A percentile compares a stretch with the other conserved stretches of the same genome.
Conservation (phyloP, 805 yeast species). For the Diddensiella caesifluorescens region DNA sequence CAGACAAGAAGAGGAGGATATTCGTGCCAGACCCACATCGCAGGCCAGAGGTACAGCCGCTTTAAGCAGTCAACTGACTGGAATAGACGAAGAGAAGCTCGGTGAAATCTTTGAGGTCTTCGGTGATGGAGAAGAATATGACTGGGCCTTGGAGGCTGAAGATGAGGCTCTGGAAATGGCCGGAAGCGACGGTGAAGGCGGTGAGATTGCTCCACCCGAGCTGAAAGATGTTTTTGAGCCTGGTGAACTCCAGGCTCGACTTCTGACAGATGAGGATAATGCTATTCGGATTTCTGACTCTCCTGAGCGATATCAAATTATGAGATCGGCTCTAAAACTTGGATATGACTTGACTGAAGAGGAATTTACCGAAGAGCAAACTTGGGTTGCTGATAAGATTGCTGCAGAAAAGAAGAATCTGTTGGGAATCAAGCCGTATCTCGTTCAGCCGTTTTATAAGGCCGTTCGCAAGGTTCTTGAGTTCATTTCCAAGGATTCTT, state of each 20-base stretch:
- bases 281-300: conserved; percentile 76
- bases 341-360: conserved; percentile 60
- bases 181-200: conserved; percentile 33
- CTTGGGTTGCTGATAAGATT: conserved; percentile 72
- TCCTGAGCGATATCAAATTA: conserved; percentile 86
- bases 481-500: conserved; percentile 68
- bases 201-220: conserved; percentile 43
- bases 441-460: conserved; percentile 42
- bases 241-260: conserved; percentile 81
- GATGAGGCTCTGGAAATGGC: conserved; percentile 43
- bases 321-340: conserved; percentile 60
- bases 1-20: conserved; percentile 47
- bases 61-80: conserved; percentile 30
- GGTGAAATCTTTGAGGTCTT: conserved; percentile 92
- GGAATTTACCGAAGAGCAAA: conserved; percentile 67
- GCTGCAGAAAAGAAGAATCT: conserved; percentile 49
- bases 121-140: conserved; percentile 96
- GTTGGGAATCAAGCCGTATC: conserved; percentile 35
- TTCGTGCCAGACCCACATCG: conserved; percentile 29
- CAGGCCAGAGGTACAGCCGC: conserved; percentile 20
- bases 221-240: conserved; percentile 92
- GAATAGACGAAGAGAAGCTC: conserved; percentile 81
- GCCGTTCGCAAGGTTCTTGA: conserved; percentile 68
- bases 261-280: conserved; percentile 91
- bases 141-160: conserved; percentile 96